Evolutionary conservation across 495 filamentous ascomycete species (phyloP).

Genomic region (Lasiosphaeriaceae sp.): DNA sequence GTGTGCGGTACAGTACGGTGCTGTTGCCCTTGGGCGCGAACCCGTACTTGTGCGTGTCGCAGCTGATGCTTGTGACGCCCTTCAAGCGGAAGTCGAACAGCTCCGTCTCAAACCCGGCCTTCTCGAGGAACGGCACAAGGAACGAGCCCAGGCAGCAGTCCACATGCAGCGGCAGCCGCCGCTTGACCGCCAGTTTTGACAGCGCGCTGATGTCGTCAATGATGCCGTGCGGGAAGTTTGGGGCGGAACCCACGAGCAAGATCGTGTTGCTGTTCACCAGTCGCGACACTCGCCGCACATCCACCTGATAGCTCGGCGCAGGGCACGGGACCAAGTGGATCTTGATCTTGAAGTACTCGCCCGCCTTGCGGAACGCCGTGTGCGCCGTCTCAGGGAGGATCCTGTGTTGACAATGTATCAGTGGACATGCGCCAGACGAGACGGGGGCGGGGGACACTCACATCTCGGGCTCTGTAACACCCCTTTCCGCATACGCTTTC

Average conservation of each 20-base stretch:
- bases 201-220: conserved; percentile 89
- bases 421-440: neutral
- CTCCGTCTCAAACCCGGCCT: conserved; percentile 81
- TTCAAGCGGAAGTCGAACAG: conserved; percentile 91
- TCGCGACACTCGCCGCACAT: conserved; percentile 68
- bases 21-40: conserved; percentile 97
- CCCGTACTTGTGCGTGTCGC: conserved; percentile 98
- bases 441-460: conserved; percentile 33
- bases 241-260: conserved; percentile 89
- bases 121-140: conserved; percentile 83
- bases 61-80: conserved; percentile 91
- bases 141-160: conserved; percentile 98
- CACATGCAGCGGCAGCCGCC: conserved; percentile 84
- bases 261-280: conserved; percentile 97
- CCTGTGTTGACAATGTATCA: conserved; percentile 39
- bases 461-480: conserved; percentile 94
- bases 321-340: conserved; percentile 87
- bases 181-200: conserved; percentile 75
- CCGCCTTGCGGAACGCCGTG: conserved; percentile 93
- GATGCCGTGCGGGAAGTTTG: conserved; percentile 97
- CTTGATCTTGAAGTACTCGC: conserved; percentile 92
- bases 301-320: conserved; percentile 78
- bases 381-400: conserved; percentile 93
- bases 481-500: conserved; percentile 79
- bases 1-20: conserved; percentile 82